Conservation (phyloP, 148 eudicot species). For the Rhododendron simsii region DNA sequence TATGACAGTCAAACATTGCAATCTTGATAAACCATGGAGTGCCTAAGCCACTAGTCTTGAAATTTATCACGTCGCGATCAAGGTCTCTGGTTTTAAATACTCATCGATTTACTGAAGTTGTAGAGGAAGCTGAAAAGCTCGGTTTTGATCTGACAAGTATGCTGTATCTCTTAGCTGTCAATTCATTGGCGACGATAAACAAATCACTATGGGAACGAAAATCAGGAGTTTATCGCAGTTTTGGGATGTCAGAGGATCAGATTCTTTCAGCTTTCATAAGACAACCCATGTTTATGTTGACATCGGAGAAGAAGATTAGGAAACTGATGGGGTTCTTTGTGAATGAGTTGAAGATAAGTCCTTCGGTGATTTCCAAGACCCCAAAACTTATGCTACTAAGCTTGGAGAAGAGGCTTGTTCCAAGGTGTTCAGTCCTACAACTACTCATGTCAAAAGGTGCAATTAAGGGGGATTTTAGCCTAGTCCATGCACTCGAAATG, state of each 20-base stretch:
- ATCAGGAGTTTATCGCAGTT: constrained; percentile 5
- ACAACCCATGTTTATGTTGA: constrained; percentile 9
- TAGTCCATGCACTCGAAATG: not conserved
- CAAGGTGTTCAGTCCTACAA: constrained; percentile 18
- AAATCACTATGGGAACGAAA: constrained; percentile 17
- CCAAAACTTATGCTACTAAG: constrained; percentile 7
- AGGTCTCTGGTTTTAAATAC: not conserved
- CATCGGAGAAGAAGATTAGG: constrained; percentile 15
- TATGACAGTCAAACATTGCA: constrained; percentile 9
- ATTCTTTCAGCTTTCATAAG: constrained; percentile 10
- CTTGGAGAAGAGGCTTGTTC: constrained; percentile 26
- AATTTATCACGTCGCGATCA: not conserved
- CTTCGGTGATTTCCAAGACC: not conserved
- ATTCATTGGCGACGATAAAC: not conserved
- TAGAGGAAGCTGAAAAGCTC: not conserved
- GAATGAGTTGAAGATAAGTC: constrained; percentile 17
- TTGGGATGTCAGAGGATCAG: constrained; percentile 19
- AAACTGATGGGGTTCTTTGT: constrained; percentile 14
- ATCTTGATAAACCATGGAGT: constrained; percentile 17
- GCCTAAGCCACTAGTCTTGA: not conserved
- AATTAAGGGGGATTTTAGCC: not conserved
- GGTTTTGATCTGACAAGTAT: constrained; percentile 15
- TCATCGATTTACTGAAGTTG: not conserved
- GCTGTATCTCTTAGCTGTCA: constrained; percentile 3
- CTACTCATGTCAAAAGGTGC: constrained; percentile 12